These are phyloP conservation scores for Hygrophoropsis aurantiaca DNA, from an alignment of 768 basidiomycete genomes.

Conservation along the genomic window DNA sequence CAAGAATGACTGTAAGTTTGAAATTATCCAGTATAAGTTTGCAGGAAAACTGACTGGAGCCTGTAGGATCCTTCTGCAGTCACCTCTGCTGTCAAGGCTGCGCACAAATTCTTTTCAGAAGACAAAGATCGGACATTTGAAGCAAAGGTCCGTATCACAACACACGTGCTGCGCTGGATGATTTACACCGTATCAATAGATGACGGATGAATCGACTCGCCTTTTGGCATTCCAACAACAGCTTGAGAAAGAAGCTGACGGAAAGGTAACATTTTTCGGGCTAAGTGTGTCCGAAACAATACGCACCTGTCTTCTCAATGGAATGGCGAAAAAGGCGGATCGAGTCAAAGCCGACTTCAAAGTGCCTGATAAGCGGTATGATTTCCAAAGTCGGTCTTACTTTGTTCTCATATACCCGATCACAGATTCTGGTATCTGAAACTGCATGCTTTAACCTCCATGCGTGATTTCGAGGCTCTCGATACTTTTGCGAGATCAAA, in stretches of 20 bases:
- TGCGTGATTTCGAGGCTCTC: slow-evolving; percentile 82
- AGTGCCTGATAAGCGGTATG: slow-evolving; percentile 90
- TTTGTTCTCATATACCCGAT: neutral
- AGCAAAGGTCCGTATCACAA: slow-evolving; percentile 63
- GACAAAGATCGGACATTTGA: slow-evolving; percentile 92
- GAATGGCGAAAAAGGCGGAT: slow-evolving; percentile 85
- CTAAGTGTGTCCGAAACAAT: slow-evolving; percentile 88
- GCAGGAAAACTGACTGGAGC: too few species aligned
- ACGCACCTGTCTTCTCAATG: slow-evolving; percentile 70
- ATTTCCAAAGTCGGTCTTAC: neutral
- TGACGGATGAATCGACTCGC: slow-evolving; percentile 83
- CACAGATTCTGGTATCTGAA: slow-evolving; percentile 92
- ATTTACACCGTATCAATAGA: slow-evolving; percentile 45
- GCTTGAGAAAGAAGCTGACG: slow-evolving; percentile 81
- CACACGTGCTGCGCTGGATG: neutral
- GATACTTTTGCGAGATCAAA: slow-evolving; percentile 85
- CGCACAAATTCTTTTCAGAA: slow-evolving; percentile 92
- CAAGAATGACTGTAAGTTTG: slow-evolving; percentile 54
- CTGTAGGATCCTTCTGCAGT: slow-evolving; percentile 80
- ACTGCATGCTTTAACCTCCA: slow-evolving; percentile 75
- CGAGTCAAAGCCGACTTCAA: slow-evolving; percentile 88
- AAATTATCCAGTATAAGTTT: too few species aligned
- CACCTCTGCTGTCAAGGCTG: slow-evolving; percentile 70
- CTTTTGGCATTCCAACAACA: slow-evolving; percentile 83
- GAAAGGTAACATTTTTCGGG: slow-evolving; percentile 79